Evolutionary conservation across 179 eudicot genomes (phyloP).

Genomic region (Heliamphora pulchella): DNA sequence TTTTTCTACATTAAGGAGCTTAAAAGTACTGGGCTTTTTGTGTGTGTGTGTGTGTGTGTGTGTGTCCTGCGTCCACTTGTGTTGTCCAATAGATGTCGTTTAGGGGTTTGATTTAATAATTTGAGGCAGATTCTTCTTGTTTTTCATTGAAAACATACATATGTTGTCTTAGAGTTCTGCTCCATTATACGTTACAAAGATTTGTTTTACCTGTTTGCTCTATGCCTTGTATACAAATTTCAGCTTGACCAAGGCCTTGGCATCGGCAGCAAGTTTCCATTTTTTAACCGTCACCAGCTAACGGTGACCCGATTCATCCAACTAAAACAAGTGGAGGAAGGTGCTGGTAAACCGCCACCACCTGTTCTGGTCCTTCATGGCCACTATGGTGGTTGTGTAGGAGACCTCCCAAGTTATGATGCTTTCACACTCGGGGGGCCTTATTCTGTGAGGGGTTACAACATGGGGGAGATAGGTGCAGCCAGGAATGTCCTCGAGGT

Average conservation of each 20-base stretch:
- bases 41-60: not conserved
- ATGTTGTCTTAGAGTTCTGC: conserved; percentile 7
- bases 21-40: not conserved
- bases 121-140: not conserved
- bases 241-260: conserved; percentile 99
- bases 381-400: conserved; percentile 95
- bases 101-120: not conserved
- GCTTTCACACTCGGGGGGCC: conserved; percentile 97
- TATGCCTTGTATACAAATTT: conserved; percentile 15
- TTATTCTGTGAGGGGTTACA: conserved; percentile 93
- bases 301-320: conserved; percentile 76
- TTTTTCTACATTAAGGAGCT: not conserved
- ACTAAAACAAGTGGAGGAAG: conserved; percentile 83
- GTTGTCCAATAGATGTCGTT: not conserved
- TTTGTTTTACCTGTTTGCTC: not conserved
- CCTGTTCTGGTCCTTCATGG: conserved; percentile 95
- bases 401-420: conserved; percentile 96
- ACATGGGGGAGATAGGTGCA: conserved; percentile 98
- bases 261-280: conserved; percentile 74
- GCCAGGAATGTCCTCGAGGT: conserved; percentile 97
- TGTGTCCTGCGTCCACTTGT: not conserved
- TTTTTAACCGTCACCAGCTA: conserved; percentile 86
- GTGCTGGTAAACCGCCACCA: conserved; percentile 87
- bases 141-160: not conserved
- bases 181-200: not conserved